phyloP scores from a whole-genome alignment of 2,329 filamentous ascomycete genomes.

The Trichoderma endophyticum region DNA sequence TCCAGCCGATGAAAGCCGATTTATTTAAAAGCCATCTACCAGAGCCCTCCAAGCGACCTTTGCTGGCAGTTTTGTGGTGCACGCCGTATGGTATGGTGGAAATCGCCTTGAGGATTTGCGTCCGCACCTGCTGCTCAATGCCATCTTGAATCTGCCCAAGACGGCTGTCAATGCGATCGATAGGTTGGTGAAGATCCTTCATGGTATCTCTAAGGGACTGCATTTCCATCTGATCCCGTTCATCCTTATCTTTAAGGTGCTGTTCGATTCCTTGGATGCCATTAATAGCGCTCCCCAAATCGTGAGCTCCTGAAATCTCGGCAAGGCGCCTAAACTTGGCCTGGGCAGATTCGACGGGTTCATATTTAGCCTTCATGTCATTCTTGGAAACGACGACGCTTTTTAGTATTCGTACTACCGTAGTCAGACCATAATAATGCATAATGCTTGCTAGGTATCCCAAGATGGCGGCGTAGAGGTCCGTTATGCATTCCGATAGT shows the following conservation, averaged over 20 bases:
- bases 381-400: background rate
- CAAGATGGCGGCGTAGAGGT: background rate
- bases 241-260: background rate
- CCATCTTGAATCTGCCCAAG: background rate
- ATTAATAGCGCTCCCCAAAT: background rate
- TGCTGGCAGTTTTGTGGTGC: slow-evolving; percentile 5
- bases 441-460: background rate
- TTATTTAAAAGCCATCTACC: slow-evolving; percentile 5
- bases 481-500: background rate
- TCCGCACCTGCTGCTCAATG: background rate
- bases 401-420: background rate
- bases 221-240: background rate
- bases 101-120: background rate
- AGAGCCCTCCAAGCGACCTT: slow-evolving; percentile 2
- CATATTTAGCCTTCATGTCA: background rate
- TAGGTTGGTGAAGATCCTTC: background rate
- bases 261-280: background rate
- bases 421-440: background rate
- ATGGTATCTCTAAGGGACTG: background rate
- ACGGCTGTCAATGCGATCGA: background rate
- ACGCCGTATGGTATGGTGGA: slow-evolving; percentile 1
- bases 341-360: background rate
- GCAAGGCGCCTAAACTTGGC: background rate
- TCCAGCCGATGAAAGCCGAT: background rate
- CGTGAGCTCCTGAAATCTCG: background rate